Evolutionary conservation across 352 stramenopile species (phyloP), one percentile per base, ranked within the genome.

Genomic region (Pythium sp.): DNA sequence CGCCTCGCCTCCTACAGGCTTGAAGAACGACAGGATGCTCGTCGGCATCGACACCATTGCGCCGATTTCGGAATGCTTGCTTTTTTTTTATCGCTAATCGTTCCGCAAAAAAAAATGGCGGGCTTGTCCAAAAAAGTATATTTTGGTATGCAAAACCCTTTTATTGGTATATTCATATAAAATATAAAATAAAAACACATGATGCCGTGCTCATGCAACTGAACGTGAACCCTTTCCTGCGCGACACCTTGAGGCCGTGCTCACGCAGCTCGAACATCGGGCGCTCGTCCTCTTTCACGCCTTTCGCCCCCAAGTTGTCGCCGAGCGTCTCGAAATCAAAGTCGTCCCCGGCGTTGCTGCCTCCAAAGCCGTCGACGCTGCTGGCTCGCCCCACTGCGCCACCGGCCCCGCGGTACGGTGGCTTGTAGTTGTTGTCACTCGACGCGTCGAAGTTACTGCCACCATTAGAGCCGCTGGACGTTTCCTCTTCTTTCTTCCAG

Each of bases 241-340:
- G 77, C 49, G 85, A 94, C 0, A 96, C 84, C 72, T 96, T 94
- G 58, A 96, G 73, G 0, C 84, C 88, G 67, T 96, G 88, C 71
- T 96, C 86, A n/a, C 85, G 78, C 51, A 96, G 68, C 74, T 96
- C 86, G 60, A 96, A 94, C 78, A 96, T 93, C 57, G 88, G 82
- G 6, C 78, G 85, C 71, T 95, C 84, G 18, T 92, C 78, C 41
- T 90, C 80, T 64, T 91, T 87, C 55, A 79, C 65, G 22, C 36
- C 26, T 34, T 74, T 71, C 32, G 46, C 59, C 8, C 67, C 64
- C 15, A 65, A 67, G 36, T 84, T 77, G 67, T 92, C 80, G 15
- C 76, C 75, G 8, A 82, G 69, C 24, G 78, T 80, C 68, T 94
- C 86, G 68, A 93, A 92, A 24, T 93, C 84, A 49, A 94, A 94